Evolutionary conservation across 345 rosid genomes (phyloP).

Genomic region (Eucalyptus albens): DNA sequence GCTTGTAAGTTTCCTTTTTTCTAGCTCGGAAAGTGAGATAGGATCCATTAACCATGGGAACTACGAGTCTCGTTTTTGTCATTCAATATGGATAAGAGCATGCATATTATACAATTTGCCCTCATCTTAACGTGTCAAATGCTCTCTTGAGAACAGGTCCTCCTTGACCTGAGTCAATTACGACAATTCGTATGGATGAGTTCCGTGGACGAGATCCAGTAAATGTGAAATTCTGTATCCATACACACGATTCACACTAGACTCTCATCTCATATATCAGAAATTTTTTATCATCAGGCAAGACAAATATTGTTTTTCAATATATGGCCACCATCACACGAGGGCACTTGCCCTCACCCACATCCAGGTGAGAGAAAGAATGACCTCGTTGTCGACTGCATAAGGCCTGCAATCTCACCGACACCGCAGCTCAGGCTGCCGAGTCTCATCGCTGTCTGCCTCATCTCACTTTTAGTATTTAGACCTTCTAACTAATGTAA

Average conservation of each 20-base stretch:
- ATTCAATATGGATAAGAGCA: background rate
- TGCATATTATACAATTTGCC: background rate
- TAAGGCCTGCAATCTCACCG: background rate
- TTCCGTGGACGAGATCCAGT: background rate
- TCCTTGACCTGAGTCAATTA: background rate
- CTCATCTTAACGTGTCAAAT: background rate
- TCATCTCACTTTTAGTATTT: background rate
- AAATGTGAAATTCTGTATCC: background rate
- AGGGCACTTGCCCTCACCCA: background rate
- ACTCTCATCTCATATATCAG: background rate
- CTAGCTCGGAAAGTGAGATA: background rate
- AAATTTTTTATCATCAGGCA: background rate
- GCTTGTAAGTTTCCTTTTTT: constrained; percentile 11
- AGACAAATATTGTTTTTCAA: background rate
- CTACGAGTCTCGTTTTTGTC: background rate
- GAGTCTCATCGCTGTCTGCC: background rate
- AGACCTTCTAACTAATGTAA: background rate
- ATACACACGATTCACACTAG: background rate
- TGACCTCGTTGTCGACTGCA: background rate
- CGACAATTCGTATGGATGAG: background rate
- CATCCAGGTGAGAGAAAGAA: background rate
- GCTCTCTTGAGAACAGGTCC: background rate
- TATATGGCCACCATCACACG: background rate
- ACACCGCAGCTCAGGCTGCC: background rate
- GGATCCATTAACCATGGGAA: background rate